These are phyloP conservation scores for Elsinoe batatas DNA, from an alignment of 2,329 filamentous ascomycete species.

Conservation along the genomic window DNA sequence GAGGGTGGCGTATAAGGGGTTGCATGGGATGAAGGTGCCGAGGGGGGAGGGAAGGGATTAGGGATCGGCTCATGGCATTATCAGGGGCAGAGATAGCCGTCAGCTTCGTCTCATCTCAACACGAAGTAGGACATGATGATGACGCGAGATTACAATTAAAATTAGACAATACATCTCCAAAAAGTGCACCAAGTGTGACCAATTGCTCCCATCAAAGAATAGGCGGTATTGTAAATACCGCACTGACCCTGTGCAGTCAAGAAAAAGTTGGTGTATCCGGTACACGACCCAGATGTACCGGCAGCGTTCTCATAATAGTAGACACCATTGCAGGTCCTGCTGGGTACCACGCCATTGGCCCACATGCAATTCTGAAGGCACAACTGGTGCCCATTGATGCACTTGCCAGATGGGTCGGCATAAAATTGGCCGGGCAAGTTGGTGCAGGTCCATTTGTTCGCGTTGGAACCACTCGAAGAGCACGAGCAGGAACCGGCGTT, in stretches of 20 bases:
- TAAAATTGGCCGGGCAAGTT: not conserved
- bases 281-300: not conserved
- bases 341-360: not conserved
- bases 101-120: too few species aligned
- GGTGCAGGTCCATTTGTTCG: too few species aligned
- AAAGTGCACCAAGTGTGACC: too few species aligned
- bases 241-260: not conserved
- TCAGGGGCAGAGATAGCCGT: too few species aligned
- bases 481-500: too few species aligned
- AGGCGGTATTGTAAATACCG: not conserved
- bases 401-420: not conserved
- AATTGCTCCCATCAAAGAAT: too few species aligned
- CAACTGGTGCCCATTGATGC: not conserved
- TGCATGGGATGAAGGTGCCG: slow-evolving; percentile 54
- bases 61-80: too few species aligned
- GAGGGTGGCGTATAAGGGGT: slow-evolving; percentile 51
- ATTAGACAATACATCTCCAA: too few species aligned
- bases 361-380: not conserved
- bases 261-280: not conserved
- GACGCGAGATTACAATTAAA: too few species aligned
- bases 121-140: too few species aligned
- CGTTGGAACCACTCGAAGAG: too few species aligned
- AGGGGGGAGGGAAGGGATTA: slow-evolving; percentile 28
- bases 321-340: not conserved
- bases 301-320: not conserved